Percentiles rank a stretch among this genome's conserved stretches.
phyloP scores from a whole-genome alignment of 257 asterid genomes.

The Penstemon barbatus region DNA sequence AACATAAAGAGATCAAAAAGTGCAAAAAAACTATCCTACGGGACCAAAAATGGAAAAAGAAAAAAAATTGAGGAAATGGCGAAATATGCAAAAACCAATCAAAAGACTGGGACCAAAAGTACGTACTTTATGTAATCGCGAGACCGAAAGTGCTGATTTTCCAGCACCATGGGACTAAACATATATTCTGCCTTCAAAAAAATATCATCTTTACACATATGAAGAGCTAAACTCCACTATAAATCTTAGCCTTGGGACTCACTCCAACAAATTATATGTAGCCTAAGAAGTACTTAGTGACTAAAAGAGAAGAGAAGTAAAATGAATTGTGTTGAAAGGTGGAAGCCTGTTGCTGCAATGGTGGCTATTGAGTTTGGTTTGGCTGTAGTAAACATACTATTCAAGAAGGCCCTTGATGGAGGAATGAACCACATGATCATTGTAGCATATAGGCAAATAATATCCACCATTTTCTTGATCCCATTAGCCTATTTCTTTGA shows the following conservation, averaged over 20 bases:
- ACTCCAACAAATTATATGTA: neutral
- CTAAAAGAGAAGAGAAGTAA: neutral
- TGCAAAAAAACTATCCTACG: too few relatives aligned
- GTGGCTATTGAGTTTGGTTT: slow-evolving; percentile 44
- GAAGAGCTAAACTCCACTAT: slow-evolving; percentile 11
- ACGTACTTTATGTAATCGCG: too few relatives aligned
- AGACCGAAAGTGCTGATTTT: too few relatives aligned
- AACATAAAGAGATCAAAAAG: too few relatives aligned
- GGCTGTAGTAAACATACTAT: slow-evolving; percentile 42
- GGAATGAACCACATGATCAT: slow-evolving; percentile 49
- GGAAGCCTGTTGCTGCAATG: slow-evolving; percentile 52
- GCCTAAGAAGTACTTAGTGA: neutral
- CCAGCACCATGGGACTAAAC: too few relatives aligned
- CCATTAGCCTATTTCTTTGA: slow-evolving; percentile 61
- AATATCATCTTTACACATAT: too few relatives aligned
- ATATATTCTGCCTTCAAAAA: too few relatives aligned
- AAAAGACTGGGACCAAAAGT: too few relatives aligned
- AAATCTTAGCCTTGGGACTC: neutral
- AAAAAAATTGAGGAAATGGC: too few relatives aligned
- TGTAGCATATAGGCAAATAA: slow-evolving; percentile 50
- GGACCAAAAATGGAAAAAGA: too few relatives aligned
- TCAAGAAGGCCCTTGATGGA: slow-evolving; percentile 50
- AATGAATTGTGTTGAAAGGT: slow-evolving; percentile 31
- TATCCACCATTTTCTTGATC: slow-evolving; percentile 47
- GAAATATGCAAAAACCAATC: too few relatives aligned